phyloP scores from a whole-genome alignment of 257 asterid species.

The Solanum pennellii region DNA sequence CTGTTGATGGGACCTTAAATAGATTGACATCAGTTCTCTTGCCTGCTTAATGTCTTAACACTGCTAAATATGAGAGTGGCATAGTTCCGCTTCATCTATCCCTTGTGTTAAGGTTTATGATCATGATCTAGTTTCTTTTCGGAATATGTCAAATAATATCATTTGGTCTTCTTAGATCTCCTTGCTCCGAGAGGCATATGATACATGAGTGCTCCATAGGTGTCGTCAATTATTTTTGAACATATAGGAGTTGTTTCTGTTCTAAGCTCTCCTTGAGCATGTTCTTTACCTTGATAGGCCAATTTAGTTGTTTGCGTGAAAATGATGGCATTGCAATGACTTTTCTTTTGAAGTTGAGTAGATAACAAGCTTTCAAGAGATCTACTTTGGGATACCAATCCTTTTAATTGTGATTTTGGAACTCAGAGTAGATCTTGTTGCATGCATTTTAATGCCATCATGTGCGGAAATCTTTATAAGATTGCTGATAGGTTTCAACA shows the following conservation, averaged over 20 bases:
- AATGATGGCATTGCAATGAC: not conserved
- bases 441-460: not conserved
- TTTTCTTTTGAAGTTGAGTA: not conserved
- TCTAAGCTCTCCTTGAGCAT: not conserved
- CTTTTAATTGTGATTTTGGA: not conserved
- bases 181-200: not conserved
- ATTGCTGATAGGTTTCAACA: not conserved
- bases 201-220: not conserved
- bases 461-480: not conserved
- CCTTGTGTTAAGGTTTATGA: not conserved
- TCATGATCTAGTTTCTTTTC: not conserved
- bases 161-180: not conserved
- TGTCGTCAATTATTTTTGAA: not conserved
- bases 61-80: not conserved
- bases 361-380: not conserved
- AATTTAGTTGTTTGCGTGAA: not conserved
- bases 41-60: not conserved
- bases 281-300: not conserved
- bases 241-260: not conserved
- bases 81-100: not conserved
- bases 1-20: not conserved
- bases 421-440: not conserved
- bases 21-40: not conserved
- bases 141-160: not conserved
- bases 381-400: not conserved